Evolutionary conservation across 306 rosid species (phyloP), one percentile per base, ranked within the genome.

Genomic region (Amphicarpaea edgeworthii): DNA sequence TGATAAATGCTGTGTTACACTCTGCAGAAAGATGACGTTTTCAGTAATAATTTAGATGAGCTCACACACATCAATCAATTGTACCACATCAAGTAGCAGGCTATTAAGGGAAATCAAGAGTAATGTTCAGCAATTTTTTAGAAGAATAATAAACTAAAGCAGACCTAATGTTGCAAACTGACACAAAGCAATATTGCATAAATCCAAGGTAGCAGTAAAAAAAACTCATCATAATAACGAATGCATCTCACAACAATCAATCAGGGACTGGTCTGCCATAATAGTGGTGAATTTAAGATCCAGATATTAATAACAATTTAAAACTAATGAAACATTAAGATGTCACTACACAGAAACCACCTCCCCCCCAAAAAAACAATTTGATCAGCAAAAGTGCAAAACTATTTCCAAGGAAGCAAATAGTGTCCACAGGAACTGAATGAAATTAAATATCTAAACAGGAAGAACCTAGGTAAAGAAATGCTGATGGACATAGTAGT

Each of bases 1-100:
- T 12, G 99, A 87, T 14, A 96, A 79, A 82, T 93, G 83, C 43
- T 81, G 88, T 20, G 97, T 81, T 73, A 96, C 91, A 57, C 99
- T 92, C 98, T 96, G 91, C 17, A 64, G 16, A 43, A 71, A 67
- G 59, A 21, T 16, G 30, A 14, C 16, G 60, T 41, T 79, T 59
- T 75, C 70, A 82, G 74, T 55, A 32, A 53, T 49, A 53, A 65
- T 41, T 70, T 64, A 34, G 19, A 76, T 7, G 19, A 34, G 53
- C 24, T 72, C 11, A 54, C 6, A 77, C 15, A 43, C 23, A 75
- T 20, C 54, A 32, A 77, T 19, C 15, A 54, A 54, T 26, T 68
- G 12, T n/a, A 37, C 70, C 5, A 54, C 49, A 17, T 16, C 45
- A 63, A 23, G 58, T 63, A 69, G 28, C 17, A 14, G 60, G 55